phyloP scores from a whole-genome alignment of 352 stramenopile genomes.

The Phytophthora colocasiae region DNA sequence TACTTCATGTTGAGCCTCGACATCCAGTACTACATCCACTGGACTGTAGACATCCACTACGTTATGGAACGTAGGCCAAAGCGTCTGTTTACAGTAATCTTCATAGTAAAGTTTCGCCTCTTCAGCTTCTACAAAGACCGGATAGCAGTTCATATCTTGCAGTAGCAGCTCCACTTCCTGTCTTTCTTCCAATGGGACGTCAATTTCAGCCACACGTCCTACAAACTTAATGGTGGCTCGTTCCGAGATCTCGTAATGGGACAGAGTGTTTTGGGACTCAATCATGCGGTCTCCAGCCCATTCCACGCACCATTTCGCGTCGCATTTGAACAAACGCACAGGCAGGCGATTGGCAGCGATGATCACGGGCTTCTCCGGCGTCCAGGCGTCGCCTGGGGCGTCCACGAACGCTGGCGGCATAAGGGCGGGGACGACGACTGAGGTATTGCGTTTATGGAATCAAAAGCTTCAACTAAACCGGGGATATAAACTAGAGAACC shows the following conservation, averaged over 20 bases:
- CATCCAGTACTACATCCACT: slow-evolving; percentile 68
- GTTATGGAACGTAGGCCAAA: slow-evolving; percentile 98
- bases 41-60: slow-evolving; percentile 92
- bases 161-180: slow-evolving; percentile 56
- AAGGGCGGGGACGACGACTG: slow-evolving; percentile 1
- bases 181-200: slow-evolving; percentile 61
- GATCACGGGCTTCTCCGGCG: slow-evolving; percentile 66
- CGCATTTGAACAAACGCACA: slow-evolving; percentile 49
- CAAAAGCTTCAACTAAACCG: slow-evolving; percentile 9
- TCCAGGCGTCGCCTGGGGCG: slow-evolving; percentile 46
- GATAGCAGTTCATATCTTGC: slow-evolving; percentile 68
- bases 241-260: slow-evolving; percentile 72
- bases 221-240: slow-evolving; percentile 79
- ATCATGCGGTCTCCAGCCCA: slow-evolving; percentile 82
- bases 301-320: slow-evolving; percentile 57
- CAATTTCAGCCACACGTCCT: slow-evolving; percentile 61
- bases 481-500: neutral
- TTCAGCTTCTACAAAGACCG: slow-evolving; percentile 60
- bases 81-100: slow-evolving; percentile 97
- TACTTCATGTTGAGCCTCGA: slow-evolving; percentile 35
- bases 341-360: slow-evolving; percentile 78
- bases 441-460: slow-evolving; percentile 2
- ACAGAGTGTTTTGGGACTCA: slow-evolving; percentile 78
- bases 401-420: slow-evolving; percentile 9
- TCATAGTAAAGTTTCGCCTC: slow-evolving; percentile 85